Evolutionary conservation across 768 basidiomycete species (phyloP), one percentile per base, ranked within the genome.

Genomic region (Pleurotus cornucopiae): DNA sequence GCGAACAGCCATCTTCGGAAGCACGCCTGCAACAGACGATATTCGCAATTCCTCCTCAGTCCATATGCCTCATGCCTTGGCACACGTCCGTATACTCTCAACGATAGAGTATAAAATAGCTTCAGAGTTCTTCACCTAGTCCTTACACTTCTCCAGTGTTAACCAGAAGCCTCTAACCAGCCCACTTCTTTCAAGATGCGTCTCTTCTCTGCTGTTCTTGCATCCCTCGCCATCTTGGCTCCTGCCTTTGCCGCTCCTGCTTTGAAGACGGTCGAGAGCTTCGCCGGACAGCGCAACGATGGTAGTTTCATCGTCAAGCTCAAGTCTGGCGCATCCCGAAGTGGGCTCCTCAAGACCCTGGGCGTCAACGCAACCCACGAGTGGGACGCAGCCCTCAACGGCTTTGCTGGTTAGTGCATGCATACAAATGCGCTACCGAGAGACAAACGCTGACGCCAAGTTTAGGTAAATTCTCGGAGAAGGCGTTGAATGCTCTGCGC

Each of bases 401-500:
- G 65, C 41, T 69, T 69, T 43, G 64, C 65, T 56, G 65, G 66
- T 63, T 44, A 4, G 25, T 51, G 30, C 30, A 55, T 20, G 11
- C 30, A 20, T 6, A 4, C 11, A 54, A 2, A 39, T 23, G 37
- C 41, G 21, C 40, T 14, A 34, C 16, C 18, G 6, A 23, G 30
- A 11, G n/a, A 34, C 23, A 30, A n/a, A 41, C 38, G 5, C 25
- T 53, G 51, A 53, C 49, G 12, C 49, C n/a, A 6, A 16, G 12
- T n/a, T 53, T 4, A 65, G 64, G 55, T 52, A 16, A 62, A 25
- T 60, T 67, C 43, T 60, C 65, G 39, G 61, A 61, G 0, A 61
- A 60, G 20, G 58, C 64, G 6, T 60, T 72, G 44, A 63, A 67
- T 40, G 39, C 59, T 5, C 62, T 72, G 23, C 63, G 65, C 37